Conservation (phyloP, 176 grass and related monocot genomes). For the Oryza coarctata region DNA sequence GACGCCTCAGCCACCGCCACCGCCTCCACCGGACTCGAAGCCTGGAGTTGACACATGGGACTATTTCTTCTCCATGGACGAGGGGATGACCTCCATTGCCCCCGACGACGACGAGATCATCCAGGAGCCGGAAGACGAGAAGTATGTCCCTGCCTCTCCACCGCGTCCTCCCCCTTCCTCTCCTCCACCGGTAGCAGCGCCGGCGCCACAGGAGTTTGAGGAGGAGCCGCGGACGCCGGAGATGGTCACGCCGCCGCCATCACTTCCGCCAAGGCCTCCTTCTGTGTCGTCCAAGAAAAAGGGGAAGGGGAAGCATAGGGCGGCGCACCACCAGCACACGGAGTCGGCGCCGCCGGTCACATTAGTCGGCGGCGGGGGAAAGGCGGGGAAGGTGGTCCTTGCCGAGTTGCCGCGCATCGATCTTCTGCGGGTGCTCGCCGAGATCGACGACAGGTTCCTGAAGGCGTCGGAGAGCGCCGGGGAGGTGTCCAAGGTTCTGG, state of each 20-base stretch:
- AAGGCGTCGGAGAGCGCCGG: slow-evolving; percentile 74
- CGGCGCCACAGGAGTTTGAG: slow-evolving; percentile 16
- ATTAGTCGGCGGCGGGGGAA: slow-evolving; percentile 36
- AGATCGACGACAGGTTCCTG: slow-evolving; percentile 83
- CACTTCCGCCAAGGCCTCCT: slow-evolving; percentile 49
- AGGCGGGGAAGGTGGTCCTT: slow-evolving; percentile 49
- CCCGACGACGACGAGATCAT: slow-evolving; percentile 59
- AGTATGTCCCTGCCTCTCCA: slow-evolving; percentile 42
- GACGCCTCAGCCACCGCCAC: slow-evolving; percentile 30
- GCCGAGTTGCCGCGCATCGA: slow-evolving; percentile 44
- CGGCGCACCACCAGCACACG: slow-evolving; percentile 76
- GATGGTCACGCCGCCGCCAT: slow-evolving; percentile 40
- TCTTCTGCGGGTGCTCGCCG: slow-evolving; percentile 62
- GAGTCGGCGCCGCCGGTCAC: slow-evolving; percentile 63
- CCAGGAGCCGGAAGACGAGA: slow-evolving; percentile 41
- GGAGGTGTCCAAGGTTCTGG: slow-evolving; percentile 83
- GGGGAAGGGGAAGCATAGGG: slow-evolving; percentile 41
- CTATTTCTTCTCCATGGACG: slow-evolving; percentile 86
- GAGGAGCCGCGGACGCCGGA: slow-evolving; percentile 69
- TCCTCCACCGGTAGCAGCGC: not conserved
- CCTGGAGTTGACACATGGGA: slow-evolving; percentile 62
- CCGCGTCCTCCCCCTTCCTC: slow-evolving; percentile 52
- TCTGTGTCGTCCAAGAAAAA: slow-evolving; percentile 47
- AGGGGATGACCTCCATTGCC: slow-evolving; percentile 63
- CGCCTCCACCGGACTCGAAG: slow-evolving; percentile 38